Evolutionary conservation across 139 green algal genomes (phyloP), one percentile per base, ranked within the genome.

Genomic region (Micractinium conductrix): DNA sequence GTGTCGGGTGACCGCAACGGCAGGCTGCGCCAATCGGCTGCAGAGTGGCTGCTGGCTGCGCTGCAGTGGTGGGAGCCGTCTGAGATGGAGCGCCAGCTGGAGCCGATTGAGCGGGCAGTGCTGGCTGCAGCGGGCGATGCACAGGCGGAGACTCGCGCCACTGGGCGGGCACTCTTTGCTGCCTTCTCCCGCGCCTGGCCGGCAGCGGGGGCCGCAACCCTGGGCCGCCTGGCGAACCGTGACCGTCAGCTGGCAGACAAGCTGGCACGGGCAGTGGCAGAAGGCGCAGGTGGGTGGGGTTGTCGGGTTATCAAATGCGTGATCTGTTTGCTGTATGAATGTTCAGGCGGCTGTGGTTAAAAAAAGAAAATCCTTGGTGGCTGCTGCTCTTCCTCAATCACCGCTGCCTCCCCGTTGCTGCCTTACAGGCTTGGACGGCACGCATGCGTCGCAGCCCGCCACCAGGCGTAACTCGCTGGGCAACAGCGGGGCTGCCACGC

Each of bases 11-110:
- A 95, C 72, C 93, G 90, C 76, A 94, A 88, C 78, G 81, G 86
- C n/a, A 93, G 94, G 78, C 80, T 95, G 72, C 87, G 93, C 1
- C 78, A 90, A 78, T 88, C 63, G 40, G 89, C 87, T 58, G 85
- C 80, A 0, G 37, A 74, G 19, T 92, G 90, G 75, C 80, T 96
- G 43, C 40, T 91, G 7, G 65, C 82, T 81, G 86, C 89, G 3
- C 37, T 96, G 38, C 86, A 94, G 74, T 79, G 79, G 6, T 96
- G 89, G 92, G 85, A 91, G 5, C 48, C 78, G 4, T n/a, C 80
- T 14, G 67, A 73, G 48, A 90, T 84, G 26, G 74, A 88, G 26
- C 84, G 85, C 28, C 71, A 87, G 48, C 4, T 86, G 16, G 93
- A 94, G 17, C n/a, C 37, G 6, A 6, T 95, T 0, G 92, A 95